Evolutionary conservation across 352 stramenopile genomes (phyloP).

Genomic region (Phytophthora pluvialis): DNA sequence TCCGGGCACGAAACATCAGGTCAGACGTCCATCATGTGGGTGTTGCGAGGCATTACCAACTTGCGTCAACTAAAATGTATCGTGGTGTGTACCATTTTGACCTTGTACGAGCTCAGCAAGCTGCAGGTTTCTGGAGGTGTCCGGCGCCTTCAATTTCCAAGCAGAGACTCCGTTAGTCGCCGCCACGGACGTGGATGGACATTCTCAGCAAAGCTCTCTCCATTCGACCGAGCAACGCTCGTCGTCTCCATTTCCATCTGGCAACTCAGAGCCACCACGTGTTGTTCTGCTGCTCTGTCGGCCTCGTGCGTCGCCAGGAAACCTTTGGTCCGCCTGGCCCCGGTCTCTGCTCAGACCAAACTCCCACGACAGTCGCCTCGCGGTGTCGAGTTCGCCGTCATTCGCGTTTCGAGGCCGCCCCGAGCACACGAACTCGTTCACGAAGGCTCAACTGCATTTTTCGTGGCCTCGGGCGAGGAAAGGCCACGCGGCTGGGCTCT

Average conservation of each 20-base stretch:
- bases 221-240: constrained; percentile 3
- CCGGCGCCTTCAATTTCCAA: background rate
- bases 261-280: constrained; percentile 1
- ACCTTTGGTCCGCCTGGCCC: constrained; percentile 1
- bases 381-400: constrained; percentile 16
- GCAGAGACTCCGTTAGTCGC: background rate
- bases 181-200: background rate
- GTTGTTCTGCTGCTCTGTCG: background rate
- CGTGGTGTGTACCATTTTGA: background rate
- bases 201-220: background rate
- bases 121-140: background rate
- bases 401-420: constrained; percentile 16
- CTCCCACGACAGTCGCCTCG: constrained; percentile 20
- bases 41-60: constrained; percentile 4
- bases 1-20: background rate
- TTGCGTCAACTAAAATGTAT: background rate
- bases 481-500: constrained; percentile 16
- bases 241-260: constrained; percentile 23
- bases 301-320: constrained; percentile 18
- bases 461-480: constrained; percentile 16
- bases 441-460: constrained; percentile 35
- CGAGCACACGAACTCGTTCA: constrained; percentile 16
- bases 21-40: constrained; percentile 5
- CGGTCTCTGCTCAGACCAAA: constrained; percentile 19
- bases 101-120: constrained; percentile 10